These are phyloP conservation scores for Trametes maxima DNA, from an alignment of 768 basidiomycete genomes.

Conservation along the genomic window DNA sequence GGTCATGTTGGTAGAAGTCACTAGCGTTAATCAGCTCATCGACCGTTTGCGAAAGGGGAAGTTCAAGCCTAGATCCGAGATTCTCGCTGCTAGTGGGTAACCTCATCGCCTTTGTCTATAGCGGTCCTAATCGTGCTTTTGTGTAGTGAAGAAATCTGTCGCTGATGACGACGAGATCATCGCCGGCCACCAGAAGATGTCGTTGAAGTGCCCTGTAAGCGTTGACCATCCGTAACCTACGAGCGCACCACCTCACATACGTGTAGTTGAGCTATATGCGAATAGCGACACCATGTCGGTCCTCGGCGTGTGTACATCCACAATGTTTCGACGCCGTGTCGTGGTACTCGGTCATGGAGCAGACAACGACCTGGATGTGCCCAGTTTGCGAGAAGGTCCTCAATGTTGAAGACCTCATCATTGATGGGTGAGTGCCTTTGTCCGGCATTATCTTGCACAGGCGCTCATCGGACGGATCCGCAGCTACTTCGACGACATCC, in stretches of 20 bases:
- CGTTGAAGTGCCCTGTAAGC: slow-evolving; percentile 91
- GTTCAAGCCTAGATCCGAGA: slow-evolving; percentile 61
- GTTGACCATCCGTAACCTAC: neutral
- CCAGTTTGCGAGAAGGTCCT: slow-evolving; percentile 88
- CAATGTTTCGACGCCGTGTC: slow-evolving; percentile 95
- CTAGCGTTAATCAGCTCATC: slow-evolving; percentile 69
- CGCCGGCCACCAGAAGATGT: slow-evolving; percentile 87
- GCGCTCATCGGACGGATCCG: neutral
- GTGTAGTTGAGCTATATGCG: slow-evolving; percentile 82
- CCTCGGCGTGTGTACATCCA: slow-evolving; percentile 82
- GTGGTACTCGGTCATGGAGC: slow-evolving; percentile 95
- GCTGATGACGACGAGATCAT: slow-evolving; percentile 85
- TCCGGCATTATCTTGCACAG: neutral
- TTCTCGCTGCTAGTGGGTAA: slow-evolving; percentile 63
- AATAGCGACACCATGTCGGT: slow-evolving; percentile 82
- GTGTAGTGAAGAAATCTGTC: slow-evolving; percentile 56
- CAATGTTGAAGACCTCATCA: slow-evolving; percentile 78
- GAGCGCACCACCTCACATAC: neutral
- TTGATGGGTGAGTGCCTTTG: slow-evolving; percentile 79
- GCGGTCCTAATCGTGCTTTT: neutral
- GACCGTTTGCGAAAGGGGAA: slow-evolving; percentile 69
- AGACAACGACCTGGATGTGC: slow-evolving; percentile 95
- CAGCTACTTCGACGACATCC: slow-evolving; percentile 88
- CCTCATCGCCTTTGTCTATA: neutral
- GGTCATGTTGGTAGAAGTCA: slow-evolving; percentile 83